Base-by-base conservation (phyloP, 441 rosid species). In the Manihot esculenta region DNA sequence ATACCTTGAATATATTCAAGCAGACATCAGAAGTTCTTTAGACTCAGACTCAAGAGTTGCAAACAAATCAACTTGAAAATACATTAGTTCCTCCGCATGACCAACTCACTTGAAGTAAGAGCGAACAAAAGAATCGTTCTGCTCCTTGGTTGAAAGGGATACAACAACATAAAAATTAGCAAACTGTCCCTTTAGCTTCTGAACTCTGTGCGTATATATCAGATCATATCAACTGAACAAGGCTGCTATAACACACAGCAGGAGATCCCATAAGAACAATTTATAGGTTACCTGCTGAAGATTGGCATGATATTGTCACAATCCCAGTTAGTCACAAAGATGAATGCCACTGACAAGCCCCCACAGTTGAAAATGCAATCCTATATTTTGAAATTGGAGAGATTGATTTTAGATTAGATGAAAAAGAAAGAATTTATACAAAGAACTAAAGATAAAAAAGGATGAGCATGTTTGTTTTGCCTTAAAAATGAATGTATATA, bases 321-420 rank as follows among this genome's bases (percentile, higher is more conserved):
- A 48, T 90, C 92, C 98, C 99, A 92, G 41, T 83, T 70, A 0
- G 98, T 88, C 27, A 89, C 78, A 66, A 94, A 92, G 27, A 89
- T 81, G 72, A 94, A 92, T 66, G 98, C 97, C 62, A 87, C 78
- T 0, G 99, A 92, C 71, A 84, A 76, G 12, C 99, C 96, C 18
- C 96, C 98, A 64, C 99, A 92, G 62, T 94, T 94, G 81, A 94
- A 92, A 71, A 92, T 92, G 50, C 85, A 76, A 74, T 92, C 99
- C 98, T 92, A 61, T 54, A 48, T 6, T 53, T 27, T 64, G 26
- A 10, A 38, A 26, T 17, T 41, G 20, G 35, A 17, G 14, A 18
- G 30, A 38, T 21, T 45, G 59, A 64, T 21, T 26, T 50, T 12
- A 10, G 7, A 26, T 67, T 24, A 26, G 11, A 51, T 0, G 4